Evolutionary conservation across 2,329 filamentous ascomycete genomes (phyloP), one percentile per base, ranked within the genome.

Genomic region (Piedraia hortae): DNA sequence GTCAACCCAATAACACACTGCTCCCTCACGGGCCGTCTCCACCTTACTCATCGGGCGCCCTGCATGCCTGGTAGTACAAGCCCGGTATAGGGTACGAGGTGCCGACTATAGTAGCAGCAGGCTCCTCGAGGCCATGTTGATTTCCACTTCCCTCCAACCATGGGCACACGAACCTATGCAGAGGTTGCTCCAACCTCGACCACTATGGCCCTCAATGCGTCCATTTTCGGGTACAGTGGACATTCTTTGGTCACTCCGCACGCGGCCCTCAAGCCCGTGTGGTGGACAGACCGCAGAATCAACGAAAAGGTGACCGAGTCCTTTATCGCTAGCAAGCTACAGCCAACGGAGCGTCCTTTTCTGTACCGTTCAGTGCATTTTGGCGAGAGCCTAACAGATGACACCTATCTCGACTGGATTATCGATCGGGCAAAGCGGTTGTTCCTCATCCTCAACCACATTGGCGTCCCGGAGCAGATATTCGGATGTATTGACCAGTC

Each of bases 341-440:
- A 59, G 21, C 56, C 61, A 18, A 54, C 62, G 28, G 67, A 72
- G 42, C 52, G 62, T 31, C 51, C 56, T 24, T 59, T 59, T 24
- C 47, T 80, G 20, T 57, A 69, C 35, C 49, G 50, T 18, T 61
- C 62, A 5, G 48, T 74, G 20, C 59, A 52, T 7, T 75, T 74
- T 40, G 69, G 69, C 14, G 64, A 65, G 33, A 62, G 61, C 24
- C 39, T 62, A 25, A 75, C 69, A 3, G 63, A 74, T 40, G 60
- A 67, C 29, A 75, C 69, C 1, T 78, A 78, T 39, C 65, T 70
- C 51, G 69, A 77, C 38, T 75, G 70, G 66, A 74, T 78, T 26
- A 47, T 70, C 20, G 50, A 60, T 24, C 67, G 66, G 33, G 65
- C 67, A 4, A 66, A 63, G 35, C 56, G 64, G 20, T 51, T 77